Base-by-base conservation (phyloP, 1,139 yeast species). In the Starmera stellimalicola region DNA sequence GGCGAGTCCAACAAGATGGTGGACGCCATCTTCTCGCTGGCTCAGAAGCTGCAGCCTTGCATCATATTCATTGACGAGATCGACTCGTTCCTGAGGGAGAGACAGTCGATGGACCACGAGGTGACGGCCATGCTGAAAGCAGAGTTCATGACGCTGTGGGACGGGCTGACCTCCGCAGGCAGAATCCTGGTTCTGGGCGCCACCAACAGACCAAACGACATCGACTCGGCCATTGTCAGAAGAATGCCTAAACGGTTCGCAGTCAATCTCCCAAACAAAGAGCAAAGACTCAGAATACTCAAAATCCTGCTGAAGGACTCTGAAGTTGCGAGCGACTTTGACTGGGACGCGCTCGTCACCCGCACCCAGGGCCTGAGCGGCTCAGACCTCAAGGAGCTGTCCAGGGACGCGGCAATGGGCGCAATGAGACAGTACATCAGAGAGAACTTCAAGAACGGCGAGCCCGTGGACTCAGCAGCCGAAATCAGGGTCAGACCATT, bases 61-160 rank as follows among this genome's bases (percentile, higher is more conserved):
- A 91, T 91, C 44, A 78, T 91, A 34, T 91, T 91, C 55, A 87
- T 91, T 43, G 98, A 91, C 60, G 98, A 91, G 58, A 91, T 91
- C 41, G 98, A 91, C 59, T 84, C 96, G 9, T 88, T 91, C 52
- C 64, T 91, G 47, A 70, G 97, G 44, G 95, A 87, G 52, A 70
- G 98, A 41, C 73, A 82, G 22, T 72, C 87, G 1, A 68, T 68
- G 35, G 98, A 91, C 58, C 97, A 91, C 58, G 98, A 91, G 58
- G 91, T 85, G n/a, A 87, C 95, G 30, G 85, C 96, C 2, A 79
- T 82, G 73, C 65, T 91, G 41, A 91, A 91, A 58, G 95, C 98
- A 0, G 98, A 91, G 57, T 91, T 91, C 52, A 91, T 91, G 97
- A 84, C 96, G 0, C 64, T 91, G 37, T 91, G 98, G 97, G 98